Evolutionary conservation across 2,329 filamentous ascomycete species (phyloP), one percentile per base, ranked within the genome.

Genomic region (Bertia moriformis): DNA sequence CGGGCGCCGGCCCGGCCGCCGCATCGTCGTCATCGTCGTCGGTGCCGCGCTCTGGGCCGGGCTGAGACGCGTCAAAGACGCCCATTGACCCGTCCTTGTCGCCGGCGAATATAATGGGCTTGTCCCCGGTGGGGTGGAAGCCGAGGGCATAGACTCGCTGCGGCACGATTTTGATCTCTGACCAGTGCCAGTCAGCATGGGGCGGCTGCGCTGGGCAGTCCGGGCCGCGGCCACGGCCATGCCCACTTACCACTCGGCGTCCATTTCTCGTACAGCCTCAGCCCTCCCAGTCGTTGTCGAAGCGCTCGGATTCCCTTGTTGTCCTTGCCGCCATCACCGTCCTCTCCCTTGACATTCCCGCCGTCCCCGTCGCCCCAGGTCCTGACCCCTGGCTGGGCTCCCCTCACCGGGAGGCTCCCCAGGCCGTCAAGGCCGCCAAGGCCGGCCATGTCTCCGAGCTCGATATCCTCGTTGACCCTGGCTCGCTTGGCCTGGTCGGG

Each of bases 71-170:
- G 51, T 84, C 79, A 39, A 83, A 74, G 14, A 84, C 67, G 2
- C 80, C 79, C 3, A 84, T 58, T 44, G 79, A 79, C 2, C 79
- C 78, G 42, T 80, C 57, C 52, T 85, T 84, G 49, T 85, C 80
- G 17, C 78, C 78, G 3, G 78, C 79, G 54, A 84, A 84, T 14
- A 83, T 67, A 4, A 84, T 57, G 4, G 78, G 69, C 47, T 84
- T 84, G 2, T 78, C 69, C 36, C 65, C 59, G 0, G 71, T 77
- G 0, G 80, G 80, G 50, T 85, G 79, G 48, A 85, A 77, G 5
- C 69, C 67, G 49, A 84, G 67, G 13, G 71, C 62, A 51, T 84
- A 84, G 42, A 82, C 68, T 45, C 78, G 58, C 51, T 83, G 78
- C 0, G 76, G 77, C 0, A 74, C 79, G 45, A 83, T 71, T 52